Base-by-base conservation (phyloP, 2,329 filamentous ascomycete genomes). In the Penicillium glabrum region DNA sequence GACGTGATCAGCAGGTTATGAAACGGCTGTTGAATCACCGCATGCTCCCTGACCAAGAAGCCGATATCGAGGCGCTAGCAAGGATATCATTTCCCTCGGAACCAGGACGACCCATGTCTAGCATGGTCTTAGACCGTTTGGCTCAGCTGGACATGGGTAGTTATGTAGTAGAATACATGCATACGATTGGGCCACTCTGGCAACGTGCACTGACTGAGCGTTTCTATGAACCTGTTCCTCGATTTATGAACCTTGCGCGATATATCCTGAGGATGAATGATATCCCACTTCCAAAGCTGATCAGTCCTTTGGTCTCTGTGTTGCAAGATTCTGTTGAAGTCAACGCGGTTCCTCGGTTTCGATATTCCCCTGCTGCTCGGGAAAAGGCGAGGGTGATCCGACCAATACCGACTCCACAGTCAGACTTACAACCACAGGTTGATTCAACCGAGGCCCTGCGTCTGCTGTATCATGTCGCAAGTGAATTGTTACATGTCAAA, bases 1-100 rank as follows among this genome's bases (percentile, higher is more conserved):
- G 51, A 29, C 61, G 60, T 39, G 68, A 73, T 53, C 56, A 72
- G 21, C 67, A 68, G 19, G 77, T 83, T 51, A 74, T 86, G 52
- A 83, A 84, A 66, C 77, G 74, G 13, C 73, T 87, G 35, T 70
- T 87, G 26, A 81, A 83, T 52, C 82, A 86, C 62, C 78, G 77
- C n/a, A 77, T 79, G n/a, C 72, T 70, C 16, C 76, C 76, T 26
- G 73, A 76, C 39, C 73, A 77, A 45, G 75, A 82, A 33, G 77
- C 79, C 41, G 80, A 83, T 24, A 69, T 88, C 2, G 85, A 87
- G 69, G 74, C 79, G 1, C 73, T 88, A 56, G 72, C 80, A 4
- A 77, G 74, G 52, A 72, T 81, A 58, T 63, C 76, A 1, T 83
- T 86, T 56, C 85, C 85, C 1, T 83, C 83, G 0, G 72, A 79